A percentile compares a stretch with the other conserved stretches of the same genome.
Conservation (phyloP, 306 rosid species). For the Vigna hirtella region DNA sequence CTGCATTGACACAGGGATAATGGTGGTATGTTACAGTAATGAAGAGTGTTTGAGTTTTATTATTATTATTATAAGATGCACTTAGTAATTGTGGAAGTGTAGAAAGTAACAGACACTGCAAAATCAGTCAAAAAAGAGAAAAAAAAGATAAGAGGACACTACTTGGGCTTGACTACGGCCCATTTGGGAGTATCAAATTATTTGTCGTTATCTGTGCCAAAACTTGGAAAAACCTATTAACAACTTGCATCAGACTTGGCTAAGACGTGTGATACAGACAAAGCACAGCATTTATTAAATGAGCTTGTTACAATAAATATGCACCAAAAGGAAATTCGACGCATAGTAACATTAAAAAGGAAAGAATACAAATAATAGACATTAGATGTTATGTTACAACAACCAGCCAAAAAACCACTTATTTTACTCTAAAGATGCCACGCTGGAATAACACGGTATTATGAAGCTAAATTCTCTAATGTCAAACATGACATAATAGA, state of each 20-base stretch:
- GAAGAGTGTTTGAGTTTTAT: no score
- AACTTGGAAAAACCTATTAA: constrained; percentile 1
- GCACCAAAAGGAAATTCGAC: neutral
- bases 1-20: no score
- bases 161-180: constrained; percentile 4
- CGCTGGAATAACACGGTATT: no score
- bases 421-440: no score
- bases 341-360: neutral
- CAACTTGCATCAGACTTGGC: neutral
- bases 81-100: no score
- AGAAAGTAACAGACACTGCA: no score
- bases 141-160: no score
- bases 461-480: no score
- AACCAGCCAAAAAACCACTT: neutral
- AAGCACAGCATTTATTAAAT: neutral
- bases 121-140: no score
- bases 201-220: neutral
- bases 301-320: neutral
- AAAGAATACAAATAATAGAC: neutral
- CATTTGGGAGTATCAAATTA: neutral
- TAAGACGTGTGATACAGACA: neutral
- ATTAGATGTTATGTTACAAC: neutral
- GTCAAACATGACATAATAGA: no score
- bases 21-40: no score
- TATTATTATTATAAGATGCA: no score